Conservation (phyloP, 768 basidiomycete species). For the Rossbeevera mucosa region DNA sequence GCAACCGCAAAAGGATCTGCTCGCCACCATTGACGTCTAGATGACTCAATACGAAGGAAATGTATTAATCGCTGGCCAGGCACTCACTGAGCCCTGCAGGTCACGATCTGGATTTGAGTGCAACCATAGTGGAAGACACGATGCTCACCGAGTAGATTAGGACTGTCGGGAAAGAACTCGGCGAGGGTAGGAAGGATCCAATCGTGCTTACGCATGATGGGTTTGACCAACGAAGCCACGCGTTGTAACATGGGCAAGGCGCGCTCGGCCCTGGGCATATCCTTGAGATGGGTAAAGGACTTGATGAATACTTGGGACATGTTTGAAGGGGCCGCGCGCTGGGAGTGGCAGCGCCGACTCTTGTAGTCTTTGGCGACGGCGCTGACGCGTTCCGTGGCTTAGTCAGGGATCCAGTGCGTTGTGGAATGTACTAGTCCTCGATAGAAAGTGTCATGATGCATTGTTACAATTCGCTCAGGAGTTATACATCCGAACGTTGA, state of each 20-base stretch:
- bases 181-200: conserved; percentile 78
- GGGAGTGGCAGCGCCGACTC: neutral
- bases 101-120: conserved; percentile 8
- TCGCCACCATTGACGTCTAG: conserved; percentile 74
- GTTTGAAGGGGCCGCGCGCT: neutral
- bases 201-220: conserved; percentile 82
- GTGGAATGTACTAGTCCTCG: too few relatives aligned
- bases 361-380: neutral
- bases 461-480: too few relatives aligned
- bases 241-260: conserved; percentile 66
- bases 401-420: conserved; percentile 14
- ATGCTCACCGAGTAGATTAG: conserved; percentile 64
- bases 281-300: conserved; percentile 68
- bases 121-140: neutral
- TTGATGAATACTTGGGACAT: conserved; percentile 61
- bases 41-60: conserved; percentile 3
- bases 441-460: too few relatives aligned
- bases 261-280: conserved; percentile 58
- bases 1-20: conserved; percentile 78
- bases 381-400: conserved; percentile 20
- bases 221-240: conserved; percentile 79
- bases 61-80: neutral
- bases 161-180: conserved; percentile 82
- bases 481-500: too few relatives aligned
- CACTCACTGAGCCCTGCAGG: conserved; percentile 37